phyloP scores from a whole-genome alignment of 228 moss, liverwort and hornwort species.

The Sphagnum fallax region DNA sequence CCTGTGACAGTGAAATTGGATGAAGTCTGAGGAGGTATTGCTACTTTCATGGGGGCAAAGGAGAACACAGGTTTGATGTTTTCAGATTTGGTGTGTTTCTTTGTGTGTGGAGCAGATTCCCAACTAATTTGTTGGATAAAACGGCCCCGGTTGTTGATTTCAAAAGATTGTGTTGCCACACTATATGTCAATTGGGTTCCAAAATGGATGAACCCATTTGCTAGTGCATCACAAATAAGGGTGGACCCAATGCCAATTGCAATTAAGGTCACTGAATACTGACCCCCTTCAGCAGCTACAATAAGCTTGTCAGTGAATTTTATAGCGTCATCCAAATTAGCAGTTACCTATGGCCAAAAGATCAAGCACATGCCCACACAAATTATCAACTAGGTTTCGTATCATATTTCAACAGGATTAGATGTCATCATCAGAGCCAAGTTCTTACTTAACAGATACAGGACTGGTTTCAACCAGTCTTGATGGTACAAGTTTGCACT shows the following conservation, averaged over 20 bases:
- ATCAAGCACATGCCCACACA: no score
- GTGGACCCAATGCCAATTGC: slow-evolving; percentile 58
- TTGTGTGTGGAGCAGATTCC: slow-evolving; percentile 22
- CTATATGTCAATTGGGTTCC: slow-evolving; percentile 58
- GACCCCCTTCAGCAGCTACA: slow-evolving; percentile 51
- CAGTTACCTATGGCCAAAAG: slow-evolving; percentile 33
- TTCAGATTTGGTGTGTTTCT: slow-evolving; percentile 6
- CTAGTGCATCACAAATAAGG: slow-evolving; percentile 47
- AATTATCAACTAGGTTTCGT: no score
- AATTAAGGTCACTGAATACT: slow-evolving; percentile 41
- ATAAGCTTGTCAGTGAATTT: slow-evolving; percentile 46
- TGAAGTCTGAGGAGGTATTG: slow-evolving; percentile 34
- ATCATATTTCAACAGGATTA: not conserved
- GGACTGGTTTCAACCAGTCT: no score
- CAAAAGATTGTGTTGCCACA: slow-evolving; percentile 32
- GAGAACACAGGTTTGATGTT: slow-evolving; percentile 21
- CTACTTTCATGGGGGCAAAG: slow-evolving; percentile 35
- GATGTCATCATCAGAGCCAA: not conserved
- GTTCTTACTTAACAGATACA: not conserved
- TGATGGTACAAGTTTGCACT: no score
- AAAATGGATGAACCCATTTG: slow-evolving; percentile 57
- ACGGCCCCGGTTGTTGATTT: slow-evolving; percentile 56
- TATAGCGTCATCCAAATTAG: slow-evolving; percentile 57
- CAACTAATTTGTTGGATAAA: slow-evolving; percentile 40
- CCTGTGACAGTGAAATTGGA: slow-evolving; percentile 43